A percentile compares a stretch with the other conserved stretches of the same genome.
These are phyloP conservation scores for Aspergillus awamori DNA, from an alignment of 2,329 filamentous ascomycete genomes.

Conservation along the genomic window DNA sequence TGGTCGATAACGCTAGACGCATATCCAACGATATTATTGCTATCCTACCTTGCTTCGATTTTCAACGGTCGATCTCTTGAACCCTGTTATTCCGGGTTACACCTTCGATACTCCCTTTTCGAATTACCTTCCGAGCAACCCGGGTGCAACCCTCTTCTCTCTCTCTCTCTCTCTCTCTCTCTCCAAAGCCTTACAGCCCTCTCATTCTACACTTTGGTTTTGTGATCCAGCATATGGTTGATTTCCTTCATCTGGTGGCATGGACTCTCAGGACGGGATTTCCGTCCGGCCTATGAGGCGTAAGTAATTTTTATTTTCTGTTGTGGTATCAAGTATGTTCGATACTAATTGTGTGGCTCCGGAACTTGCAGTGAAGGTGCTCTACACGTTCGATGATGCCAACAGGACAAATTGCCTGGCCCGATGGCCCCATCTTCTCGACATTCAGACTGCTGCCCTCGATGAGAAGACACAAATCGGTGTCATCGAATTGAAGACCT, in stretches of 20 bases:
- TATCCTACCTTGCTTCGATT: constrained; percentile 19
- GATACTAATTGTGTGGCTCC: constrained; percentile 21
- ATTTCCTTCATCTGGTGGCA: constrained; percentile 34
- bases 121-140: constrained; percentile 7
- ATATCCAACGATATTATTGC: neutral
- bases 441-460: constrained; percentile 77
- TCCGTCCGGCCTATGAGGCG: constrained; percentile 68
- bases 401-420: constrained; percentile 88
- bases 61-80: constrained; percentile 10
- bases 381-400: constrained; percentile 92
- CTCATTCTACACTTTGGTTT: constrained; percentile 2
- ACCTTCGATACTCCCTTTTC: constrained; percentile 10
- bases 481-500: constrained; percentile 82
- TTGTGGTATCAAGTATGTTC: constrained; percentile 4
- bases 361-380: constrained; percentile 75
- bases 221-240: constrained; percentile 34
- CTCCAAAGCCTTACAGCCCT: neutral
- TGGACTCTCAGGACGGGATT: constrained; percentile 55
- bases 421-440: constrained; percentile 75
- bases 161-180: too few species aligned
- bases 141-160: neutral
- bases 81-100: constrained; percentile 5
- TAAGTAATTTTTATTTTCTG: constrained; percentile 49
- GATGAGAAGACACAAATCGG: constrained; percentile 83
- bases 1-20: constrained; percentile 19